phyloP scores from a whole-genome alignment of 2,329 filamentous ascomycete species.

The Venturia effusa region DNA sequence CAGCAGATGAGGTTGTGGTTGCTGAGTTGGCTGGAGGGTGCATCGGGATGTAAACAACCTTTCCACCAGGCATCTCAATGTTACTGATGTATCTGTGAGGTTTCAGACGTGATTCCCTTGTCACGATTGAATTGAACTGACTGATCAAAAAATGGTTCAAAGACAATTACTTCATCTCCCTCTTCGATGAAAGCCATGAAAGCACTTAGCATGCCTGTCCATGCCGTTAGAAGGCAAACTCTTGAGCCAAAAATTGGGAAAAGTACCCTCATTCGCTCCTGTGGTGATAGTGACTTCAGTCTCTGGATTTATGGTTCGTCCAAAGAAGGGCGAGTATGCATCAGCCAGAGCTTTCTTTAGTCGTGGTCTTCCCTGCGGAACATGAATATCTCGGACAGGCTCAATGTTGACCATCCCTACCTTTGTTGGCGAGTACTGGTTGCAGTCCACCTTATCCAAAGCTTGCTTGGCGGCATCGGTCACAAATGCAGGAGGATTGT shows the following conservation, averaged over 20 bases:
- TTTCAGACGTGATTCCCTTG: not conserved
- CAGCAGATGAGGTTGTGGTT: constrained; percentile 68
- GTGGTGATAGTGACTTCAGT: constrained; percentile 94
- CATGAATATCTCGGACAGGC: not conserved
- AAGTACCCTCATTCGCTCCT: constrained; percentile 64
- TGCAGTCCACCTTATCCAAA: constrained; percentile 86
- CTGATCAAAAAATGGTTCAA: constrained; percentile 99
- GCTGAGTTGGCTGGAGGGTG: constrained; percentile 76
- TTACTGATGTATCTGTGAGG: constrained; percentile 72
- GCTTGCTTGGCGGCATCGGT: constrained; percentile 84
- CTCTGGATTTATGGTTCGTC: constrained; percentile 69
- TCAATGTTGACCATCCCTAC: not conserved
- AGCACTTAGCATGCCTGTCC: constrained; percentile 73
- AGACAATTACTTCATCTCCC: constrained; percentile 93
- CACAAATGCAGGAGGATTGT: constrained; percentile 88
- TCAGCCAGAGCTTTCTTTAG: constrained; percentile 88
- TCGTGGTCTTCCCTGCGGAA: constrained; percentile 57
- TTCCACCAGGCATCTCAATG: constrained; percentile 95
- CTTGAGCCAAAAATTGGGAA: not conserved
- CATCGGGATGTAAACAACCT: constrained; percentile 89
- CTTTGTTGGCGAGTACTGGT: constrained; percentile 95
- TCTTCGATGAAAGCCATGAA: constrained; percentile 97
- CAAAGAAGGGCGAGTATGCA: constrained; percentile 85
- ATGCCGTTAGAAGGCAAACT: not conserved
- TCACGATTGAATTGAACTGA: constrained; percentile 27